Conservation (phyloP, 192 early-diverging fungal species). For the Coemansia brasiliensis region DNA sequence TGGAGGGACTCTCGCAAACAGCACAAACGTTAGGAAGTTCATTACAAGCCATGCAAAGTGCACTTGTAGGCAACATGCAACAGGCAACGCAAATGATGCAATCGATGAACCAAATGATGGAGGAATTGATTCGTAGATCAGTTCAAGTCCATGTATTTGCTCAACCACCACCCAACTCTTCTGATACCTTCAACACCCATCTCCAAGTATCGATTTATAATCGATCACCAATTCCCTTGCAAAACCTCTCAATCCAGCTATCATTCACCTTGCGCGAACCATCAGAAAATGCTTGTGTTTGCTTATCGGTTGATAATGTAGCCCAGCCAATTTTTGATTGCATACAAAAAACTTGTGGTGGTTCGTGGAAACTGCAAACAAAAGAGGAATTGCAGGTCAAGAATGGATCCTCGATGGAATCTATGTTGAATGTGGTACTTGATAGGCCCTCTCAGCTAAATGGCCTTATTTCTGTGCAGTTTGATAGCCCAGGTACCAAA, state of each 20-base stretch:
- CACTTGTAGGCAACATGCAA: slow-evolving; percentile 42
- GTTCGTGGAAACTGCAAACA: not conserved
- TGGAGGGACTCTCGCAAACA: slow-evolving; percentile 25
- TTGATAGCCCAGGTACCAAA: slow-evolving; percentile 42
- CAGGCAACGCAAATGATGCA: slow-evolving; percentile 48
- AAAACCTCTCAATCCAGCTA: slow-evolving; percentile 8
- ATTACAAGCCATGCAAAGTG: slow-evolving; percentile 44
- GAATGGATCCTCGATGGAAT: not conserved
- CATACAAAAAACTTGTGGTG: not conserved
- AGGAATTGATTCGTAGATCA: slow-evolving; percentile 42
- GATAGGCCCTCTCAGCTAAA: slow-evolving; percentile 14
- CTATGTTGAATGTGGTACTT: slow-evolving; percentile 3
- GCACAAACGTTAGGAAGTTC: slow-evolving; percentile 39
- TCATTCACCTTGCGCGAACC: slow-evolving; percentile 10
- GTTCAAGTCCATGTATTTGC: slow-evolving; percentile 36
- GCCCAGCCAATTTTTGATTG: not conserved
- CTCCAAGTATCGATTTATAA: slow-evolving; percentile 21
- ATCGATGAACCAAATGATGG: slow-evolving; percentile 56
- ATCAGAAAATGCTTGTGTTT: not conserved
- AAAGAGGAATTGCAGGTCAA: not conserved
- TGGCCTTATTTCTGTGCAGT: slow-evolving; percentile 35
- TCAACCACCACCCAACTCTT: not conserved
- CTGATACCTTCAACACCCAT: not conserved
- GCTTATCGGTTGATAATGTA: no score
- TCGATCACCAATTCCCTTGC: slow-evolving; percentile 38